phyloP scores from a whole-genome alignment of 83 land plant species.

The Isoetes engelmannii region DNA sequence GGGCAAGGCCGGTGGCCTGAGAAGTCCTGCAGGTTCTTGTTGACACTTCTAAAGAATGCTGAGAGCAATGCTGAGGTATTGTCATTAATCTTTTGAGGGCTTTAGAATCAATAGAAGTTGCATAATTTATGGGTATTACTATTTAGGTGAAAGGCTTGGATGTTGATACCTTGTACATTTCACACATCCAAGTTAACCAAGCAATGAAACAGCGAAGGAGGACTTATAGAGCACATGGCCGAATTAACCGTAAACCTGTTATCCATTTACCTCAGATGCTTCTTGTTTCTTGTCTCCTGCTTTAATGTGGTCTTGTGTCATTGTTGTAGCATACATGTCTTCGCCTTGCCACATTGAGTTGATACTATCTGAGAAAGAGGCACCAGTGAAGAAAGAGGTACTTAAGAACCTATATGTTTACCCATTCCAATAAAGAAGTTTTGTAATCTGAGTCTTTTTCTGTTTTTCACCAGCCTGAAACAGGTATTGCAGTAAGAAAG shows the following conservation, averaged over 20 bases:
- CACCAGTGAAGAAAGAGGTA: conserved; percentile 90
- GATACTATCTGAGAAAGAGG: conserved; percentile 83
- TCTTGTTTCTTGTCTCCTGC: background rate
- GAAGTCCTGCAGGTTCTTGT: conserved; percentile 74
- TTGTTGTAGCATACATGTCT: conserved; percentile 84
- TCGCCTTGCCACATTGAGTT: conserved; percentile 94
- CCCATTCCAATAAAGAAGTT: too few species aligned
- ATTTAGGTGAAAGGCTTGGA: conserved; percentile 88
- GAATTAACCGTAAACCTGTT: conserved; percentile 77
- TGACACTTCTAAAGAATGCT: conserved; percentile 85
- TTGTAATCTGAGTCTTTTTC: too few species aligned
- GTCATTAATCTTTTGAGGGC: too few species aligned
- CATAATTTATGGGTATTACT: too few species aligned
- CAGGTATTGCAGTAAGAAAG: too few species aligned
- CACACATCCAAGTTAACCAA: conserved; percentile 89
- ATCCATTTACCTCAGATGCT: background rate
- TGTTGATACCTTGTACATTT: conserved; percentile 67
- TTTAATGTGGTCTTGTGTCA: background rate
- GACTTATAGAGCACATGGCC: conserved; percentile 89
- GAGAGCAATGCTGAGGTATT: conserved; percentile 97
- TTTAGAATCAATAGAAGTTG: too few species aligned
- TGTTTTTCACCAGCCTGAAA: too few species aligned
- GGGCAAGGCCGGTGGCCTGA: conserved; percentile 97
- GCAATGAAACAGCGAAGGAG: conserved; percentile 86
- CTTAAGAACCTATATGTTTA: too few species aligned